Evolutionary conservation across 768 basidiomycete genomes (phyloP), one percentile per base, ranked within the genome.

Genomic region (Tulasnella sp.): DNA sequence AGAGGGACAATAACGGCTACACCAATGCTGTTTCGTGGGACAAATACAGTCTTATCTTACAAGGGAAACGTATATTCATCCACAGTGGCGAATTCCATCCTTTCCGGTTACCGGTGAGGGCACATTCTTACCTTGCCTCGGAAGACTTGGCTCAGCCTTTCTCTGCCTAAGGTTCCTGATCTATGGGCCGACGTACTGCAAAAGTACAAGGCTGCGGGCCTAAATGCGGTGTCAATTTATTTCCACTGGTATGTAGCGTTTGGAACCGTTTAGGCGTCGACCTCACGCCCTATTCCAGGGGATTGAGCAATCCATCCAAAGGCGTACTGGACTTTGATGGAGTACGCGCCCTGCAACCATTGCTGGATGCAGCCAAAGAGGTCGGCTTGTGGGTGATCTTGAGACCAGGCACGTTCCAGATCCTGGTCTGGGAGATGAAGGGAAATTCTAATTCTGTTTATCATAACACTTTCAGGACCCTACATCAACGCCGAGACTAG

Each of bases 81-180:
- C 84, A 90, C 90, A 90, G 80, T 71, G 92, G 92, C 72, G 92
- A 93, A 78, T 91, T 92, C 78, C 92, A 93, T 76, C 86, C 90
- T 0, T 94, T 90, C 81, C 86, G 91, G 32, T 80, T 94, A 7
- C 92, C 91, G 12, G 89, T 92, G 29, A 59, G 4, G 22, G 52
- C 7, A 59, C 26, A 59, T n/a, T 11, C n/a, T 11, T 11, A 9
- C 29, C 9, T 29, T 7, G 9, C 29, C 5, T 8, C 7, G 4
- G 22, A 11, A 26, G 52, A 26, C 52, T n/a, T 1, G 22, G 52
- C 52, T 59, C n/a, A 59, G 22, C 22, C 52, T 29, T 59, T 29
- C 29, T 29, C 7, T 2, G 9, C 5, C 52, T 11, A n/a, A 59
- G 52, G 52, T 59, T 0, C 90, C 90, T 17, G 86, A 86, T 2